phyloP scores from a whole-genome alignment of 331 rosid genomes.

The Acacia concinna region DNA sequence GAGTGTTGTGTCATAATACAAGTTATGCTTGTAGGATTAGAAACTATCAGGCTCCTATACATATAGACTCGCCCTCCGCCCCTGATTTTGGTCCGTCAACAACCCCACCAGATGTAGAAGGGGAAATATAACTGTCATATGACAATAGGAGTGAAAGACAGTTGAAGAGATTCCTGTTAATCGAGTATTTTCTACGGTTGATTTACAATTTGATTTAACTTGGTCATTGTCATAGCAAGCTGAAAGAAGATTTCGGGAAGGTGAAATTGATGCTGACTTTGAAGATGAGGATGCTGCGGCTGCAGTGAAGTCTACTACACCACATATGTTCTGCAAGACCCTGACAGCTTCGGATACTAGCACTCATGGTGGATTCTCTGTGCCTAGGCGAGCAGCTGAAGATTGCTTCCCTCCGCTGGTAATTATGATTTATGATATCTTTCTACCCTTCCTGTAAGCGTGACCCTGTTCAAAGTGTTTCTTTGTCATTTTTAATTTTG shows the following conservation, averaged over 20 bases:
- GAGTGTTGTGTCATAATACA: constrained; percentile 14
- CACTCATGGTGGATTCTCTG: constrained; percentile 99
- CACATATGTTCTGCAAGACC: constrained; percentile 99
- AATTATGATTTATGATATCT: constrained; percentile 22
- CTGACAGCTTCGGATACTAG: constrained; percentile 98
- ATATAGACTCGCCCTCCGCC: constrained; percentile 6
- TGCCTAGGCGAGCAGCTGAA: constrained; percentile 98
- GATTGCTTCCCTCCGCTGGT: constrained; percentile 99
- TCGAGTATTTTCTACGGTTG: constrained; percentile 4
- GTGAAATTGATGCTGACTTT: constrained; percentile 55
- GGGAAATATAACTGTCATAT: background rate
- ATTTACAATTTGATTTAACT: constrained; percentile 22
- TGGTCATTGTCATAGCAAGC: constrained; percentile 50
- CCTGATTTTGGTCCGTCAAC: constrained; percentile 11
- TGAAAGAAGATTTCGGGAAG: constrained; percentile 54
- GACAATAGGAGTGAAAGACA: background rate
- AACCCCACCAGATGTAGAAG: background rate
- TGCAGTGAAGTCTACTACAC: constrained; percentile 69
- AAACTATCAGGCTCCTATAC: background rate
- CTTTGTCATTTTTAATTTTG: background rate
- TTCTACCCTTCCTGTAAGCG: background rate
- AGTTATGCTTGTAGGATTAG: background rate
- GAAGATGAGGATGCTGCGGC: constrained; percentile 70
- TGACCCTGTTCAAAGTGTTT: background rate
- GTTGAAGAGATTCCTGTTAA: background rate